Conservation (phyloP, 169 alveolate species). For the Plasmodium vivax region DNA sequence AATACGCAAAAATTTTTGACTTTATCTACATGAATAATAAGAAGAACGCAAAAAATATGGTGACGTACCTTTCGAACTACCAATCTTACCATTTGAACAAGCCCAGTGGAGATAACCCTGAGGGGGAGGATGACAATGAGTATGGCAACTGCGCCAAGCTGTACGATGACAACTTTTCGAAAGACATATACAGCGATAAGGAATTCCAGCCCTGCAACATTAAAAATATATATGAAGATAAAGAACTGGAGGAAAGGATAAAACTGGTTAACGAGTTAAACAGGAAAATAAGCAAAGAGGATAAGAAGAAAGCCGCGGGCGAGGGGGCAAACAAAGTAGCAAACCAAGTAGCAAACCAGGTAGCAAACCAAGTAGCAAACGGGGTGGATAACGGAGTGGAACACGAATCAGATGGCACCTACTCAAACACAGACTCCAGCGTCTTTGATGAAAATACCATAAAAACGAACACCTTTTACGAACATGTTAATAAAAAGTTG, state of each 20-base stretch:
- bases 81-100: slow-evolving; percentile 29
- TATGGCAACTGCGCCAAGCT: neutral
- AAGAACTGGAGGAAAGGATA: slow-evolving; percentile 41
- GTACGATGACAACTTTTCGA: slow-evolving; percentile 31
- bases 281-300: slow-evolving; percentile 5
- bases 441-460: slow-evolving; percentile 34
- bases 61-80: slow-evolving; percentile 31
- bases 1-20: slow-evolving; percentile 44
- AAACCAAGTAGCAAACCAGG: neutral
- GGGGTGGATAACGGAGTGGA: neutral
- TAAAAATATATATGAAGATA: slow-evolving; percentile 33
- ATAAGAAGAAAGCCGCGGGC: slow-evolving; percentile 1
- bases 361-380: neutral
- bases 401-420: slow-evolving; percentile 6
- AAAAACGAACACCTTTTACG: slow-evolving; percentile 24
- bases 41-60: slow-evolving; percentile 51
- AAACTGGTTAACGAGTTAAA: slow-evolving; percentile 61
- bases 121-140: neutral
- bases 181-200: slow-evolving; percentile 25
- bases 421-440: slow-evolving; percentile 64
- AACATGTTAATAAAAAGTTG: slow-evolving; percentile 65
- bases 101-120: neutral
- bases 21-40: slow-evolving; percentile 68
- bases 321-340: neutral
- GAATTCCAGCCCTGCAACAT: slow-evolving; percentile 11